Evolutionary conservation across 2,329 filamentous ascomycete species (phyloP).

Genomic region (Fusarium sp.): DNA sequence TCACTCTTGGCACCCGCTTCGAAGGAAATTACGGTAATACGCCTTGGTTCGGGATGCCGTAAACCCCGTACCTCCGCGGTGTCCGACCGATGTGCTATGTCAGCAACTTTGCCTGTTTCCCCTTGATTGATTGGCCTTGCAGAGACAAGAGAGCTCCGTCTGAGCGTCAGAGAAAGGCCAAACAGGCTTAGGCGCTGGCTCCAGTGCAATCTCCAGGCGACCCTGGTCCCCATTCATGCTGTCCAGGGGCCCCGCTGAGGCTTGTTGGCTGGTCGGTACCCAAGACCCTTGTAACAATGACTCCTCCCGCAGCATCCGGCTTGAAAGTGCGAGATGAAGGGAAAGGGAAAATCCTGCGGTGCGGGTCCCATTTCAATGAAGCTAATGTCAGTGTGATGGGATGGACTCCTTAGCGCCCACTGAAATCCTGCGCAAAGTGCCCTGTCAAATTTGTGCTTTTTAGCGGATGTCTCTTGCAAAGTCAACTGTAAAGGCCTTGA

Average conservation of each 20-base stretch:
- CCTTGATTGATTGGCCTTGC: constrained; percentile 36
- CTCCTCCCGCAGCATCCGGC: constrained; percentile 52
- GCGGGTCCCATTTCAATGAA: constrained; percentile 28
- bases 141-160: constrained; percentile 36
- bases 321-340: constrained; percentile 22
- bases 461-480: constrained; percentile 33
- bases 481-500: constrained; percentile 44
- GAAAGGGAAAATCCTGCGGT: constrained; percentile 37
- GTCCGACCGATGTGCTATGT: constrained; percentile 37
- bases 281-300: constrained; percentile 45
- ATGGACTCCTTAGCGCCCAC: constrained; percentile 39
- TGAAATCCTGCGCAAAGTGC: constrained; percentile 21
- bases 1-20: constrained; percentile 43
- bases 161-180: constrained; percentile 43
- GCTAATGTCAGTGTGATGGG: constrained; percentile 35
- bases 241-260: constrained; percentile 38
- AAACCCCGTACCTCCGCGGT: constrained; percentile 50
- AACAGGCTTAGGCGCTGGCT: constrained; percentile 43
- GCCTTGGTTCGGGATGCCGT: constrained; percentile 41
- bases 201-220: constrained; percentile 49
- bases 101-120: constrained; percentile 41
- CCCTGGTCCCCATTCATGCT: constrained; percentile 34
- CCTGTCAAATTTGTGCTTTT: constrained; percentile 29
- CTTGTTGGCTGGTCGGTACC: constrained; percentile 45
- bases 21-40: constrained; percentile 51